A percentile compares a stretch with the other conserved stretches of the same genome.
These are phyloP conservation scores for Alternaria novae-zelandiae DNA, from an alignment of 2,329 filamentous ascomycete species.

Conservation along the genomic window DNA sequence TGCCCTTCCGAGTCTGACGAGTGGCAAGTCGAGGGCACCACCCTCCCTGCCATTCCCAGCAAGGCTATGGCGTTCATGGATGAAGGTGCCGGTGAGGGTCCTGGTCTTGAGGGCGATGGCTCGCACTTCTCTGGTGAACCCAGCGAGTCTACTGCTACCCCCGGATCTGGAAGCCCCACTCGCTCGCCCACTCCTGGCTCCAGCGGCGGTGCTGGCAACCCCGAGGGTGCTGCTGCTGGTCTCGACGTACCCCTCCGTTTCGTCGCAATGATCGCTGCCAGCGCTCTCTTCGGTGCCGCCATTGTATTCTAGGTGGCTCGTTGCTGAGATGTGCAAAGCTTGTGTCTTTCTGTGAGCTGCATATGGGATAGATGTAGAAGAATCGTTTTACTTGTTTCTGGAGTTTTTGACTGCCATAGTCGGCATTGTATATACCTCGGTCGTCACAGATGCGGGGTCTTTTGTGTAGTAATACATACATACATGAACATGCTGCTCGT, in stretches of 20 bases:
- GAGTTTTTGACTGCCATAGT: slow-evolving; percentile 3
- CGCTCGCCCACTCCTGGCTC: slow-evolving; percentile 24
- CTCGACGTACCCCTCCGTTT: slow-evolving; percentile 39
- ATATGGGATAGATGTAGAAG: slow-evolving; percentile 8
- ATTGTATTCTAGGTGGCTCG: slow-evolving; percentile 35
- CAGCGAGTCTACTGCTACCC: slow-evolving; percentile 34
- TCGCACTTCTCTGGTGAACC: slow-evolving; percentile 42
- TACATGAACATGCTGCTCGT: background rate
- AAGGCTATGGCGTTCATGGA: slow-evolving; percentile 63
- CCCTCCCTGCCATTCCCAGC: slow-evolving; percentile 64
- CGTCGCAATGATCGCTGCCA: slow-evolving; percentile 38
- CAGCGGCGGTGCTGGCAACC: slow-evolving; percentile 6
- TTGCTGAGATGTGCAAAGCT: background rate
- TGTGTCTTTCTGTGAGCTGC: background rate
- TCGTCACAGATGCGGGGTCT: slow-evolving; percentile 11
- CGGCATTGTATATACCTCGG: slow-evolving; percentile 10
- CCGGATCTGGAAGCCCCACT: slow-evolving; percentile 38
- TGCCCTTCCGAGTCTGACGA: slow-evolving; percentile 62
- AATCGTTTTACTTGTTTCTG: slow-evolving; percentile 6
- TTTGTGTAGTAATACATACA: slow-evolving; percentile 18
- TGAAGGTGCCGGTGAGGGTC: slow-evolving; percentile 62
- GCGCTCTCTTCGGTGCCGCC: slow-evolving; percentile 40
- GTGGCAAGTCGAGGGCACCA: slow-evolving; percentile 61
- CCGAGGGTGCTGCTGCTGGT: slow-evolving; percentile 26
- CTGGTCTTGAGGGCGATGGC: slow-evolving; percentile 61